A percentile compares a stretch with the other conserved stretches of the same genome.
These are phyloP conservation scores for Sporothrix pallida DNA, from an alignment of 2,329 filamentous ascomycete species.

Conservation along the genomic window DNA sequence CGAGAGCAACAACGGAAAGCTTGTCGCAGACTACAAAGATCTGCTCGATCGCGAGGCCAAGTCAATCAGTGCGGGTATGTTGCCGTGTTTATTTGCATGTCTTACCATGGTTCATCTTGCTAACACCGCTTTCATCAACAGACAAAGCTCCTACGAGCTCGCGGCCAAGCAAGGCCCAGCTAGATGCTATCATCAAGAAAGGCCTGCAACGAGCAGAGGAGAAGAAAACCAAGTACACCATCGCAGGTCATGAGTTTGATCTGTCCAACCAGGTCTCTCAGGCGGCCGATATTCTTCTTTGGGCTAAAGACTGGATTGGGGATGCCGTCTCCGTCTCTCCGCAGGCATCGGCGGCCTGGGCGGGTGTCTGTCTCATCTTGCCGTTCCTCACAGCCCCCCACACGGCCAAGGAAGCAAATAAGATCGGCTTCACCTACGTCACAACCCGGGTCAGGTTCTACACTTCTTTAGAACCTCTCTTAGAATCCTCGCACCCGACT, in stretches of 20 bases:
- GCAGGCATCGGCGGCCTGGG: conserved; percentile 44
- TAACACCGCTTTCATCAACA: no score
- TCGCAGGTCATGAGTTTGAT: conserved; percentile 8
- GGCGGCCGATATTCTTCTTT: conserved; percentile 36
- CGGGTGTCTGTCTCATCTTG: conserved; percentile 48
- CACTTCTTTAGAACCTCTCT: conserved; percentile 41
- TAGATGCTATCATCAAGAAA: not conserved
- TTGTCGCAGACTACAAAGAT: not conserved
- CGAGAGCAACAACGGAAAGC: not conserved
- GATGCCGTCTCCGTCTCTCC: conserved; percentile 43
- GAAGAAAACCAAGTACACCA: not conserved
- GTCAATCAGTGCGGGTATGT: no score
- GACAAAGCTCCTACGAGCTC: no score
- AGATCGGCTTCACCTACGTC: conserved; percentile 46
- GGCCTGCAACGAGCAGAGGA: not conserved
- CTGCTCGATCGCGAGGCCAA: not conserved
- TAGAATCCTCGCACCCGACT: conserved; percentile 35
- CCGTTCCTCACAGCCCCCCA: conserved; percentile 45
- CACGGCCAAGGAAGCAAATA: conserved; percentile 43
- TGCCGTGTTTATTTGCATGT: not conserved
- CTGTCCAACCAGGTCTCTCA: conserved; percentile 36
- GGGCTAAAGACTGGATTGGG: conserved; percentile 40
- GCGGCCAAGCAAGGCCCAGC: not conserved
- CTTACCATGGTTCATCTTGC: not conserved
- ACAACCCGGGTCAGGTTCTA: conserved; percentile 46